Evolutionary conservation across 106 monocot species (phyloP).

Genomic region (Chionographis japonica): DNA sequence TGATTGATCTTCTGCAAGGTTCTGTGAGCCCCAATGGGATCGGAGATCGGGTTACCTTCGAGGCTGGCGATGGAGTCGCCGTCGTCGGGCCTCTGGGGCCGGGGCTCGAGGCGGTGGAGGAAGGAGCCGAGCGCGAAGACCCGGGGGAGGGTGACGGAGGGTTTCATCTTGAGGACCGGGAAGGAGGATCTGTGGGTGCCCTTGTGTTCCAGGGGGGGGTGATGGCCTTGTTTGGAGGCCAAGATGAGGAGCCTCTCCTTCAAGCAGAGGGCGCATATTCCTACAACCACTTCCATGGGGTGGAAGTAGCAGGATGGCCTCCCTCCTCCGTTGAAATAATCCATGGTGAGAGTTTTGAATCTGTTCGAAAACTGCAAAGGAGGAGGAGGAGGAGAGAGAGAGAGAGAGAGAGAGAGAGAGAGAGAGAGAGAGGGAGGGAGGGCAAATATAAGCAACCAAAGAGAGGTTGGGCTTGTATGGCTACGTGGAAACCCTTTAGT

Average conservation of each 20-base stretch:
- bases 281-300: slow-evolving; percentile 53
- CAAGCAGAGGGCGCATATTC: slow-evolving; percentile 82
- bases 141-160: slow-evolving; percentile 34
- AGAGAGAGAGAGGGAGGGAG: too few species aligned
- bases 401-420: neutral
- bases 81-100: slow-evolving; percentile 7
- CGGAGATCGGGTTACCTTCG: slow-evolving; percentile 36
- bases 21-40: neutral
- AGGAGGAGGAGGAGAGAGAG: neutral
- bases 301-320: slow-evolving; percentile 56
- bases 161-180: slow-evolving; percentile 18
- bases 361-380: neutral
- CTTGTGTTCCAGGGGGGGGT: neutral
- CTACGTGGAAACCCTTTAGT: too few species aligned
- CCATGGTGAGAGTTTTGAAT: slow-evolving; percentile 11
- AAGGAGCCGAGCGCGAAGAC: slow-evolving; percentile 62
- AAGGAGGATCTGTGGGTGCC: slow-evolving; percentile 14
- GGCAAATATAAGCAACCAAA: too few species aligned
- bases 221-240: slow-evolving; percentile 43
- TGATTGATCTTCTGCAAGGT: too few species aligned
- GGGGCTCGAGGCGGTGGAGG: slow-evolving; percentile 35
- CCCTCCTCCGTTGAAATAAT: slow-evolving; percentile 18
- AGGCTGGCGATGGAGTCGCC: slow-evolving; percentile 35
- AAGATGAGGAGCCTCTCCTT: slow-evolving; percentile 71
- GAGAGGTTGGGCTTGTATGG: too few species aligned